Evolutionary conservation across 305 asterid genomes (phyloP), one percentile per base, ranked within the genome.

Genomic region (Galium porrigens): DNA sequence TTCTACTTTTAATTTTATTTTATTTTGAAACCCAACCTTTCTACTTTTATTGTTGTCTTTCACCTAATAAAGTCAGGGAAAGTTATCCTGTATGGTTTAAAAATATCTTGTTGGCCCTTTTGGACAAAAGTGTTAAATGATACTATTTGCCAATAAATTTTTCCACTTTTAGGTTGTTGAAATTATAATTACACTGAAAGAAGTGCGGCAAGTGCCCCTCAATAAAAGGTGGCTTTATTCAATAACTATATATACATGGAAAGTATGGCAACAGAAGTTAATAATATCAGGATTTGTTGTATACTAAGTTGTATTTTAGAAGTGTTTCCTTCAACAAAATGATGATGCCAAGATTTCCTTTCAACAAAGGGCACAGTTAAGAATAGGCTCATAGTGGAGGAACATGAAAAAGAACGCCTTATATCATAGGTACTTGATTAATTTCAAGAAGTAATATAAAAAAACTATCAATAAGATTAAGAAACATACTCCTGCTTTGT

Each of bases 401-500:
- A 57, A 29, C 8, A 30, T 11, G 22, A 30, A 30, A 57, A 22
- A 14, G 4, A 27, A n/a, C n/a, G 12, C 41, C 22, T 5, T 57
- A 56, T 27, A 61, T 7, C 25, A 42, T 27, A 27, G 53, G 36
- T 17, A 5, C 20, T 44, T 44, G n/a, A 0, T 44, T 15, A 48
- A 48, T 63, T 63, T 46, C 27, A 20, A n/a, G 3, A 12, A 18
- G 22, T 3, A 68, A n/a, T 15, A 6, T 2, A 14, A 36, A 52
- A 68, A 55, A 41, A 41, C 39, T 20, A 63, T 30, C 29, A 61
- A 60, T 32, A 41, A 33, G 11, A 58, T 32, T 1, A 17, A 41
- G 62, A 60, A 61, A 70, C 75, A 51, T 75, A 75, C 79, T 58
- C 56, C 8, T 36, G 67, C 17, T 25, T 67, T 82, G 76, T 74